Evolutionary conservation across 768 basidiomycete species (phyloP), one percentile per base, ranked within the genome.

Genomic region (Leucosporidium scottii): DNA sequence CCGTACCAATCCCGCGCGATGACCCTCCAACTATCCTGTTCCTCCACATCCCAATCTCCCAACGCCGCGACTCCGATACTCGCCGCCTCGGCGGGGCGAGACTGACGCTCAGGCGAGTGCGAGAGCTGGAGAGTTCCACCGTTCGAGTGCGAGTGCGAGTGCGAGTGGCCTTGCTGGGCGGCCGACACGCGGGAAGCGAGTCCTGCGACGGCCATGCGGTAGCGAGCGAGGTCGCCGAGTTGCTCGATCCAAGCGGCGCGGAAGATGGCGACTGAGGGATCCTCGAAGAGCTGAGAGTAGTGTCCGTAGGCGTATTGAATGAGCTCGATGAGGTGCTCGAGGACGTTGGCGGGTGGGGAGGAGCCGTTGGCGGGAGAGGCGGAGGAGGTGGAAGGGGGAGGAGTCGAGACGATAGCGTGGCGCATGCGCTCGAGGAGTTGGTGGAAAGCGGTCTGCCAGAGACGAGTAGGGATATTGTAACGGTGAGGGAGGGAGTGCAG

Each of bases 231-330:
- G 78, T 99, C 96, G 28, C 96, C 96, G 21, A 99, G 85, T 5
- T 93, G 91, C 77, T 99, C 96, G 61, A 98, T 84, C 96, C 96
- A 99, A 23, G 87, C 86, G 3, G 84, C 81, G 66, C 87, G 85
- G 81, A 91, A 96, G 10, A 80, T 77, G 2, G 77, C 79, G 55
- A 98, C 83, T 1, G 81, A 82, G 13, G 83, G 85, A 76, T 96
- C 89, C 75, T 97, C 94, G 59, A 92, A 81, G 3, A 98, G 83
- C 49, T 87, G 86, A 0, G 92, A 88, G 80, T 98, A 98, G 75
- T 93, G 94, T 0, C 86, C 86, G 79, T 98, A 99, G 0, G 94
- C 89, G 72, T 91, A 96, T 74, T 93, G 91, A 53, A 96, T 91
- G 73, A 93, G 93, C 69, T 93, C 93, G 75, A 92, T 90, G 0